Base-by-base conservation (phyloP, 148 eudicot species). In the Oxyria digyna region DNA sequence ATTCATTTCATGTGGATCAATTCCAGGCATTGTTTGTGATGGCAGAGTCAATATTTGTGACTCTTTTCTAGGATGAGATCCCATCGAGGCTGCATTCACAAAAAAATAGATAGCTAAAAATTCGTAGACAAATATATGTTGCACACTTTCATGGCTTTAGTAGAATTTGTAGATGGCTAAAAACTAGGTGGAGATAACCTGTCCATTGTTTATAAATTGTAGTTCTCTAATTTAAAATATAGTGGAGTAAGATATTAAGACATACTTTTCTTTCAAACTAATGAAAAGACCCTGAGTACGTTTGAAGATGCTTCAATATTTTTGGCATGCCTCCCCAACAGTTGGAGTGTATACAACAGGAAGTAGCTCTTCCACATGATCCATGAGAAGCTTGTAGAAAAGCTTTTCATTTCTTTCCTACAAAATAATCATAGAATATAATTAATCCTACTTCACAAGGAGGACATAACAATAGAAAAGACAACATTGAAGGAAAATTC, bases 291-390 rank as follows among this genome's bases (percentile, higher is more conserved):
- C 97, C 81, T 91, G 97, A 46, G 97, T 96, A 26, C 79, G 87
- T 80, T 78, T 79, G 70, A 86, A 82, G 76, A 91, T 91, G 78
- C 88, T 79, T 40, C 97, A 91, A 64, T 87, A 91, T 75, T 91
- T 91, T 75, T 91, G 97, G 74, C 97, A 91, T n/a, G 97, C 97
- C 78, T 91, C 95, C n/a, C 97, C 97, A 59, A 91, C 97, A 38
- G 95, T 88, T 68, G 97, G 97, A 69, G 97, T 91, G 82, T 91
- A 91, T 37, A 91, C 97, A 45, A 91, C 78, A 50, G 97, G 97
- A 50, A 91, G 97, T 55, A 91, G 76, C 84, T 91, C 97, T 81
- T 91, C 97, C 33, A 91, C 97, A 73, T 91, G 75, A 37, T 91
- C 97, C 54, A 88, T 91, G 26, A 91, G 88, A 75, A 91, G 89